Conservation (phyloP, 2,329 filamentous ascomycete species). For the Cladosporium sp. region DNA sequence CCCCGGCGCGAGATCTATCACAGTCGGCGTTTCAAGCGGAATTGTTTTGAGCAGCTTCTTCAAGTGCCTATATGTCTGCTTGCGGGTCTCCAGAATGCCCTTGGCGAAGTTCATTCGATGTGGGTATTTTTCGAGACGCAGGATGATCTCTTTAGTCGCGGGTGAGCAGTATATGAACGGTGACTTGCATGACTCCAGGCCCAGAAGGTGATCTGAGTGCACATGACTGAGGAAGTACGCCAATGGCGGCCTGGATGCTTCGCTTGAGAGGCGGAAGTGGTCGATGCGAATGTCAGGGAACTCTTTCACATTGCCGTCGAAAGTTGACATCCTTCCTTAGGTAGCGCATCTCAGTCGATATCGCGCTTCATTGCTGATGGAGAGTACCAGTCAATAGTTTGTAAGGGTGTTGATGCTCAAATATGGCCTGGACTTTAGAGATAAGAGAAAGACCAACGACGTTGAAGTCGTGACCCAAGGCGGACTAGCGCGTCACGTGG, state of each 20-base stretch:
- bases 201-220: constrained; percentile 81
- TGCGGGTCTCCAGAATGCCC: constrained; percentile 67
- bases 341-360: not conserved
- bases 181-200: constrained; percentile 67
- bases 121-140: constrained; percentile 71
- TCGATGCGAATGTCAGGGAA: constrained; percentile 80
- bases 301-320: constrained; percentile 64
- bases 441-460: too few relatives aligned
- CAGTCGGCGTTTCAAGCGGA: constrained; percentile 72
- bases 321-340: constrained; percentile 61
- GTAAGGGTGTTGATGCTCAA: not conserved
- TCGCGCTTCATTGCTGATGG: not conserved
- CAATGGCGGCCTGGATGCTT: constrained; percentile 51
- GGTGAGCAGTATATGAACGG: constrained; percentile 89
- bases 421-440: too few relatives aligned
- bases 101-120: constrained; percentile 76
- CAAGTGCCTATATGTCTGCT: constrained; percentile 71
- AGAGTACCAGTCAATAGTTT: not conserved
- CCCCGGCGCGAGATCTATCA: constrained; percentile 65
- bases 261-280: constrained; percentile 61
- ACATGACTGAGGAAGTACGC: constrained; percentile 90
- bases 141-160: constrained; percentile 70
- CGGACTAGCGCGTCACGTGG: not conserved
- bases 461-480: not conserved
- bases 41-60: constrained; percentile 68